Percentiles rank a stretch among this genome's conserved stretches.
Conservation (phyloP, 2,329 filamentous ascomycete genomes). For the Talaromyces amestolkiae region DNA sequence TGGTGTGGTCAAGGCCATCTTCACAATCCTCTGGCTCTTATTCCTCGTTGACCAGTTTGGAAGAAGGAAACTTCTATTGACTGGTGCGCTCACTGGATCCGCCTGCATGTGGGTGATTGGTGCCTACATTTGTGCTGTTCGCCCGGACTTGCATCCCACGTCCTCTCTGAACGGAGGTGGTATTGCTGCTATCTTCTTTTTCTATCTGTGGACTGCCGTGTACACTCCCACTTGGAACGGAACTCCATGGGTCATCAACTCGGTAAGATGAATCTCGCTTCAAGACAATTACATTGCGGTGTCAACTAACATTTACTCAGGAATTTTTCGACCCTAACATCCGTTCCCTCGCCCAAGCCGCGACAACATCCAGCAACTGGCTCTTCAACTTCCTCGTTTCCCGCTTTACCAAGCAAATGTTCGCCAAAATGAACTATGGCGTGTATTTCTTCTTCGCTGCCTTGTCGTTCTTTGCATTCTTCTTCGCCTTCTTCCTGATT, state of each 20-base stretch:
- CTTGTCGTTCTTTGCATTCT: constrained; percentile 55
- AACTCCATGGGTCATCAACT: neutral
- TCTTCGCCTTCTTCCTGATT: neutral
- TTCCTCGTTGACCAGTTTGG: constrained; percentile 66
- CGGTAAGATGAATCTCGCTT: neutral
- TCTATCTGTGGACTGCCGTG: neutral
- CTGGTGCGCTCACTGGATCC: constrained; percentile 62
- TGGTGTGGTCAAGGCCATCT: constrained; percentile 28
- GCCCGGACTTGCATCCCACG: constrained; percentile 29
- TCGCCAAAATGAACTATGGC: constrained; percentile 52
- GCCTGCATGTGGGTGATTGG: constrained; percentile 40
- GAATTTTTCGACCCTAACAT: constrained; percentile 72
- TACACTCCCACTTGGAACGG: neutral
- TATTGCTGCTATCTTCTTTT: neutral
- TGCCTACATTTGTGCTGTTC: constrained; percentile 37
- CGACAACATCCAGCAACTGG: constrained; percentile 49
- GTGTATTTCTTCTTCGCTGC: constrained; percentile 69
- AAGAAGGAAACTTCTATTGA: constrained; percentile 62
- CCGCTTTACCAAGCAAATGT: constrained; percentile 43
- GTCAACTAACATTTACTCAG: constrained; percentile 16
- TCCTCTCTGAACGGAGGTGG: neutral
- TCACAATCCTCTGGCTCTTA: constrained; percentile 68
- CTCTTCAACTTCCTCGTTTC: constrained; percentile 38
- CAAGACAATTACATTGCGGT: neutral
- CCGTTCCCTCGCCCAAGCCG: constrained; percentile 68